Percentiles rank a stretch among this genome's conserved stretches.
Evolutionary conservation across 306 rosid species (phyloP).

Genomic region (Cucurbita moschata): DNA sequence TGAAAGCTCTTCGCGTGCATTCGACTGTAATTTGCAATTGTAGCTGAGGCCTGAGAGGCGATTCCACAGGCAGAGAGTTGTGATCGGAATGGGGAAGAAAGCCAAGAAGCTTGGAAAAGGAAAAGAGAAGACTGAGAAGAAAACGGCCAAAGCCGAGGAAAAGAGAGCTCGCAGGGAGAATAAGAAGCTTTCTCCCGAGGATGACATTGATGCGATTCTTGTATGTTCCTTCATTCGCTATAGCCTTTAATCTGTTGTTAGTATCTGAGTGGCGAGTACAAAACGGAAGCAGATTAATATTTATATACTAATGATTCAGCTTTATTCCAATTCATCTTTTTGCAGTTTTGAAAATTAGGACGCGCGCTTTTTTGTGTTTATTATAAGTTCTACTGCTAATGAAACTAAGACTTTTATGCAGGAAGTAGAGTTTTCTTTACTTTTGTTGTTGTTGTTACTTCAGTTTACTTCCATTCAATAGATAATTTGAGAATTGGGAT

Average conservation of each 20-base stretch:
- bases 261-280: neutral
- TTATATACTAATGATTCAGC: neutral
- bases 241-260: neutral
- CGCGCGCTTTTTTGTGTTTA: neutral
- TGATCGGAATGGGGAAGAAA: slow-evolving; percentile 70
- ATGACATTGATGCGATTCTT: slow-evolving; percentile 88
- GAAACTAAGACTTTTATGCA: neutral
- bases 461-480: neutral
- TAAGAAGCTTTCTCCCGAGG: slow-evolving; percentile 93
- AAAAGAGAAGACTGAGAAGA: slow-evolving; percentile 82
- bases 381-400: neutral
- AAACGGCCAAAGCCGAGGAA: slow-evolving; percentile 74
- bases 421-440: neutral
- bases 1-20: neutral
- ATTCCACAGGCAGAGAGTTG: neutral
- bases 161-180: slow-evolving; percentile 75
- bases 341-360: neutral
- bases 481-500: neutral
- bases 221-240: slow-evolving; percentile 17
- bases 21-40: neutral
- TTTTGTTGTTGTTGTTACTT: neutral
- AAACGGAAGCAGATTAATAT: neutral
- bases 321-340: neutral
- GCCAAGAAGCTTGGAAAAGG: slow-evolving; percentile 90
- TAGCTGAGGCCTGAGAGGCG: neutral